These are phyloP conservation scores for Pseudogymnoascus sp. DNA, from an alignment of 2,329 filamentous ascomycete genomes.

Conservation along the genomic window DNA sequence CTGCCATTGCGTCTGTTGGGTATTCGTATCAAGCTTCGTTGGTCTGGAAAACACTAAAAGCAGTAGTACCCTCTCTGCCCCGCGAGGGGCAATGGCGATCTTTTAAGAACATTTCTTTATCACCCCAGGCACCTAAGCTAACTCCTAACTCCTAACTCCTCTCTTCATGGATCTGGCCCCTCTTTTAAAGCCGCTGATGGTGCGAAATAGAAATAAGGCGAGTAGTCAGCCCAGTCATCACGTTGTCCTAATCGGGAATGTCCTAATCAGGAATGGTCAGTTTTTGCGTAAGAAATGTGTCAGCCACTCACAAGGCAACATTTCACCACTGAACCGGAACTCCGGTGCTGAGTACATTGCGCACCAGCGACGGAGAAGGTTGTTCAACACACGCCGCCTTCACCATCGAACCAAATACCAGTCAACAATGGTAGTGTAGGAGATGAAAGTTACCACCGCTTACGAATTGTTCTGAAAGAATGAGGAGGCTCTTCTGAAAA, in stretches of 20 bases:
- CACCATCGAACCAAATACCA: background rate
- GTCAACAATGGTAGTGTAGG: background rate
- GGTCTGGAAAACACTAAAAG: background rate
- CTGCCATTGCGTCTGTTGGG: slow-evolving; percentile 8
- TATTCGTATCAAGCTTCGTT: background rate
- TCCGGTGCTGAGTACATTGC: background rate
- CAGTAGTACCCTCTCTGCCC: background rate
- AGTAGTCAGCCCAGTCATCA: background rate
- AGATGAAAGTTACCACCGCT: background rate
- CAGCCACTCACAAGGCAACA: background rate
- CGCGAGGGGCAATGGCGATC: background rate
- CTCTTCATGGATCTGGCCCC: background rate
- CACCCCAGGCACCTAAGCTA: background rate
- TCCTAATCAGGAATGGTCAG: background rate
- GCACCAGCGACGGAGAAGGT: background rate
- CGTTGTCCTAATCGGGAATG: background rate
- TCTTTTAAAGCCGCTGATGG: background rate
- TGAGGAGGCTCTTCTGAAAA: background rate
- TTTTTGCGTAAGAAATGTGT: background rate
- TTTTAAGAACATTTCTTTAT: background rate
- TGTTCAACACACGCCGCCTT: background rate
- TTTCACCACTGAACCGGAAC: background rate
- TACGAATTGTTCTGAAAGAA: background rate
- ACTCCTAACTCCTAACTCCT: no score
- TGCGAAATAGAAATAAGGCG: background rate